Evolutionary conservation across 1,284 basidiomycete species (phyloP).

Genomic region (Cutaneotrichosporon curvatum): DNA sequence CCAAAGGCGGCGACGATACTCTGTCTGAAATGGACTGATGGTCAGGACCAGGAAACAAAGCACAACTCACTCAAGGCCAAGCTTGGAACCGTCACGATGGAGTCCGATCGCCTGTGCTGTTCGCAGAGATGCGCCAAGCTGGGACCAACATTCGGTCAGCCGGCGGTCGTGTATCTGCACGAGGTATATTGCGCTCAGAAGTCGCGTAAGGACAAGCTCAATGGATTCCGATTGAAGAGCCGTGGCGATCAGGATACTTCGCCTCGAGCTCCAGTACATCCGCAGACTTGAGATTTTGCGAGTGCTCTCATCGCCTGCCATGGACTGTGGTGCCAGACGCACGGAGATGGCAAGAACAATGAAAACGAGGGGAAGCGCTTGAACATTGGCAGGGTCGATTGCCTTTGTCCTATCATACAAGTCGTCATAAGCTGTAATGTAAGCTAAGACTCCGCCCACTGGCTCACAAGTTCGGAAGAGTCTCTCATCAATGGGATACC

Average conservation of each 20-base stretch:
- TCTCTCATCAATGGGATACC: constrained; percentile 81
- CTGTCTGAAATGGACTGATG: constrained; percentile 63
- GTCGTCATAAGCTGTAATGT: constrained; percentile 65
- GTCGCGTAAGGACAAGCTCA: constrained; percentile 77
- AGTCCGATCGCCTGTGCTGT: constrained; percentile 91
- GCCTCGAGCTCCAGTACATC: constrained; percentile 88
- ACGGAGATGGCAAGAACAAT: constrained; percentile 87
- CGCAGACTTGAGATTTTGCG: constrained; percentile 70
- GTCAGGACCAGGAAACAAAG: neutral
- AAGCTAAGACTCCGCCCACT: constrained; percentile 46
- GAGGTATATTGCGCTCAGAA: constrained; percentile 85
- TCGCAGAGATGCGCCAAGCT: constrained; percentile 81
- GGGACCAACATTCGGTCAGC: constrained; percentile 78
- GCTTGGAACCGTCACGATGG: constrained; percentile 81
- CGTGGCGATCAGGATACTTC: constrained; percentile 76
- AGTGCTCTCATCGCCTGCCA: constrained; percentile 67
- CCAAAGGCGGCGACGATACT: constrained; percentile 87
- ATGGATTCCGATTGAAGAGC: constrained; percentile 84
- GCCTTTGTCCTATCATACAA: constrained; percentile 66
- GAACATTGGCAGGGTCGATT: constrained; percentile 72
- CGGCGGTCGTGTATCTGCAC: constrained; percentile 56
- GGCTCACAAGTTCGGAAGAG: constrained; percentile 60
- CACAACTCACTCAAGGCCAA: constrained; percentile 54
- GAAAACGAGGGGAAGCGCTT: constrained; percentile 83
- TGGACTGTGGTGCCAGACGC: constrained; percentile 72